These are phyloP conservation scores for Camelina sativa DNA, from an alignment of 345 rosid genomes.

Conservation along the genomic window DNA sequence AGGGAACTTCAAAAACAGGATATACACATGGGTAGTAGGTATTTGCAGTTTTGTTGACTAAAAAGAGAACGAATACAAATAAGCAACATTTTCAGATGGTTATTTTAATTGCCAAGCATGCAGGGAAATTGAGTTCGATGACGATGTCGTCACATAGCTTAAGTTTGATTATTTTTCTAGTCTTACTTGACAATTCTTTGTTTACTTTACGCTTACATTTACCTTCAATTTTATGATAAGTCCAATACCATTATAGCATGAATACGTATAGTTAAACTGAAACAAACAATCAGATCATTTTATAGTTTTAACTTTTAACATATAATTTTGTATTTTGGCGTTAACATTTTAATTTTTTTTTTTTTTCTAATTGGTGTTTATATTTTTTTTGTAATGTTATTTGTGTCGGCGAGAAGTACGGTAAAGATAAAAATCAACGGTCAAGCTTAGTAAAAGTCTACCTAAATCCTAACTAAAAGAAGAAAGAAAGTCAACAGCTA, in stretches of 20 bases:
- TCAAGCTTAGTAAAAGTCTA: slow-evolving; percentile 25
- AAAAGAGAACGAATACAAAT: background rate
- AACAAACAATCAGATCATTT: no score
- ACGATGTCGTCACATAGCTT: background rate
- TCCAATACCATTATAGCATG: no score
- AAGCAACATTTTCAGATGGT: background rate
- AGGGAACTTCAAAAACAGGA: background rate
- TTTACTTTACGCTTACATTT: no score
- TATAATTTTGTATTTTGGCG: no score
- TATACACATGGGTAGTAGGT: background rate
- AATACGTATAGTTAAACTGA: no score
- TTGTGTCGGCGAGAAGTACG: slow-evolving; percentile 21
- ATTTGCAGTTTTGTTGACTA: slow-evolving; percentile 11
- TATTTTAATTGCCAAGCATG: background rate
- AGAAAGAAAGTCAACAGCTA: slow-evolving; percentile 27
- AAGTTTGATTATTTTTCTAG: background rate
- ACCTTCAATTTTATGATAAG: no score
- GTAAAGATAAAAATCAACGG: slow-evolving; percentile 18
- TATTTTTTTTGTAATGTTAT: background rate
- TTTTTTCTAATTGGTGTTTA: no score
- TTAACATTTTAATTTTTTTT: no score
- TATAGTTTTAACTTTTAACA: no score
- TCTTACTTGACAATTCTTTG: background rate
- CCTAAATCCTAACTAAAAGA: slow-evolving; percentile 31
- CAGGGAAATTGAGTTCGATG: background rate